These are phyloP conservation scores for Wickerhamomyces rabaulensis DNA, from an alignment of 805 yeast genomes.

Conservation along the genomic window DNA sequence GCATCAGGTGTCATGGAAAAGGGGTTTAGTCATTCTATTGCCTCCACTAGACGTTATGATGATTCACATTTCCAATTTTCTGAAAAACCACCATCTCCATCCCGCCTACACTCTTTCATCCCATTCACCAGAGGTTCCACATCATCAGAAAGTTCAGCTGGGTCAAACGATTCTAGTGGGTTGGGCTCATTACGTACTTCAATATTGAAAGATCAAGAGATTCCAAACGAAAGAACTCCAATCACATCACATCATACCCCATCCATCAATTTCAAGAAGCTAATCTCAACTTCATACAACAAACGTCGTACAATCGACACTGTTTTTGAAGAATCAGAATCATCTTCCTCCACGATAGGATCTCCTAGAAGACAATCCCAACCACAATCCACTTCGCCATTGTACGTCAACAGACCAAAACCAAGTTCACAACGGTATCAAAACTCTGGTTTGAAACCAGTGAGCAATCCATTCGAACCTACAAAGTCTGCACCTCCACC, in stretches of 20 bases:
- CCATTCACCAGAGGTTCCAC: slow-evolving; percentile 3
- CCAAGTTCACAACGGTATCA: slow-evolving; percentile 10
- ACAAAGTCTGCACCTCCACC: slow-evolving; percentile 1
- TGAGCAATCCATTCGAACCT: slow-evolving; percentile 19
- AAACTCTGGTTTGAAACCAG: slow-evolving; percentile 12
- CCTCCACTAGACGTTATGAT: slow-evolving; percentile 21
- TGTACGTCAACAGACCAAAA: background rate
- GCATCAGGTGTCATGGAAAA: slow-evolving; percentile 7
- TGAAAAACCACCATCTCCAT: background rate
- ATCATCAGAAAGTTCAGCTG: background rate
- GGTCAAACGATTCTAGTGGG: slow-evolving; percentile 8
- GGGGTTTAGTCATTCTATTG: slow-evolving; percentile 22
- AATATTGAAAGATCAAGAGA: slow-evolving; percentile 14
- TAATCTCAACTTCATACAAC: background rate
- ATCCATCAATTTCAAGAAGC: slow-evolving; percentile 4
- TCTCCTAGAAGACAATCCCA: slow-evolving; percentile 1
- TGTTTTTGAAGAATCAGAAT: slow-evolving; percentile 22
- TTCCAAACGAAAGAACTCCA: slow-evolving; percentile 3
- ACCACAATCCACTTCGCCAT: slow-evolving; percentile 6
- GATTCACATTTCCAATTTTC: slow-evolving; percentile 3
- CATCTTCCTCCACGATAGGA: slow-evolving; percentile 1
- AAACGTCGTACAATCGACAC: slow-evolving; percentile 19
- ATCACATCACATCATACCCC: slow-evolving; percentile 2
- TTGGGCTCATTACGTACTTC: slow-evolving; percentile 9
- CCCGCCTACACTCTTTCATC: background rate